Evolutionary conservation across 2,329 filamentous ascomycete genomes (phyloP).

Genomic region (Aureobasidium sp.): DNA sequence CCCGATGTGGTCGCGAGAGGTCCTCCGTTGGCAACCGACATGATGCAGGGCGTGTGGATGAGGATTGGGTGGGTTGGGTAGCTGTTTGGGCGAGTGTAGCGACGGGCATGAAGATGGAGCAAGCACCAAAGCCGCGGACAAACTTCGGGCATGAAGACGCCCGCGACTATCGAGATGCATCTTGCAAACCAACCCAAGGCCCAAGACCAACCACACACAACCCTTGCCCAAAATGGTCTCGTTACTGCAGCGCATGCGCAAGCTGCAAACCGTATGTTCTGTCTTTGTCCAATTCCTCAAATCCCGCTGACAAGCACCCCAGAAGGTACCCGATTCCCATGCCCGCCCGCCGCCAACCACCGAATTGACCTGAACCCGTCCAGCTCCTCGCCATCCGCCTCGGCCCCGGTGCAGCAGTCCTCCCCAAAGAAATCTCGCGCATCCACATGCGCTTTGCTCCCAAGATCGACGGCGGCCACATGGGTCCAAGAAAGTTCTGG

Average conservation of each 20-base stretch:
- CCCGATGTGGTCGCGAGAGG: slow-evolving; percentile 16
- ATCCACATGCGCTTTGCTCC: slow-evolving; percentile 66
- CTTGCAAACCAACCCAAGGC: background rate
- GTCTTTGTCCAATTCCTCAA: accelerated
- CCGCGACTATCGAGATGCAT: background rate
- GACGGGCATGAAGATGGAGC: background rate
- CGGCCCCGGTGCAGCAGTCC: slow-evolving; percentile 72
- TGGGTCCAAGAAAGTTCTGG: slow-evolving; percentile 83
- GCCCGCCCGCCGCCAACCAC: slow-evolving; percentile 5
- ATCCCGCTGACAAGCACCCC: background rate
- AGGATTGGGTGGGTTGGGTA: background rate
- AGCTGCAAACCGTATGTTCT: slow-evolving; percentile 58
- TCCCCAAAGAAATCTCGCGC: slow-evolving; percentile 66
- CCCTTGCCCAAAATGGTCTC: slow-evolving; percentile 39
- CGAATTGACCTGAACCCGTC: slow-evolving; percentile 17
- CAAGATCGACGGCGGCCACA: slow-evolving; percentile 56
- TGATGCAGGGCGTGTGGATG: slow-evolving; percentile 1
- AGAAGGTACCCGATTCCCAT: slow-evolving; percentile 14
- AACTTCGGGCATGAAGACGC: too few relatives aligned
- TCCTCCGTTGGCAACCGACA: slow-evolving; percentile 9
- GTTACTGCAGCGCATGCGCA: slow-evolving; percentile 61
- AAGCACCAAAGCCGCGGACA: background rate
- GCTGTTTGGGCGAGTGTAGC: background rate
- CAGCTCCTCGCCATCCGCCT: slow-evolving; percentile 67
- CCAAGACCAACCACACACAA: background rate